Evolutionary conservation across 1,284 basidiomycete species (phyloP).

Genomic region (Cutaneotrichosporon sp.): DNA sequence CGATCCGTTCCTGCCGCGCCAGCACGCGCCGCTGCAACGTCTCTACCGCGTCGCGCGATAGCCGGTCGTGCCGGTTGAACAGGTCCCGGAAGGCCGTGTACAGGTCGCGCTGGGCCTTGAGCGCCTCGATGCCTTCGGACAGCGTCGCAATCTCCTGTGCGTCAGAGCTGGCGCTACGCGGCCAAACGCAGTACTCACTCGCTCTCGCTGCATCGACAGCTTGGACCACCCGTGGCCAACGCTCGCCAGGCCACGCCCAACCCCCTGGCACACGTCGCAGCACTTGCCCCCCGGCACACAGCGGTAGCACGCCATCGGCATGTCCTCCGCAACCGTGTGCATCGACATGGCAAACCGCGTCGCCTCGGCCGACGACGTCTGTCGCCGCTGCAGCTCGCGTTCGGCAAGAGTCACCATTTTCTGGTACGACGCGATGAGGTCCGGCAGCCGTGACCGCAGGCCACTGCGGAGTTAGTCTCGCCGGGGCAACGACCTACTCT

Average conservation of each 20-base stretch:
- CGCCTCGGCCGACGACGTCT: conserved; percentile 78
- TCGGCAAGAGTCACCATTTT: conserved; percentile 79
- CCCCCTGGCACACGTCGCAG: conserved; percentile 73
- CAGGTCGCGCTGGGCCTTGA: conserved; percentile 74
- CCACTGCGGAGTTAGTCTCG: conserved; percentile 49
- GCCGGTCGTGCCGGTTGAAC: conserved; percentile 71
- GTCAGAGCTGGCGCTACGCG: neutral
- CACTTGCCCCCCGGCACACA: conserved; percentile 50
- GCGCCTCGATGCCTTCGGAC: conserved; percentile 27
- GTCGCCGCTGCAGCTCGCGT: conserved; percentile 74
- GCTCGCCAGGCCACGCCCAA: conserved; percentile 64
- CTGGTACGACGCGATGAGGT: conserved; percentile 75
- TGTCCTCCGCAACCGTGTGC: conserved; percentile 63
- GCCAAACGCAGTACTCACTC: conserved; percentile 55
- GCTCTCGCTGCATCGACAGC: conserved; percentile 70
- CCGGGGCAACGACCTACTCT: conserved; percentile 52
- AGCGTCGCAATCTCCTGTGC: conserved; percentile 3
- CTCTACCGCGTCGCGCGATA: conserved; percentile 79
- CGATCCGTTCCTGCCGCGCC: conserved; percentile 64
- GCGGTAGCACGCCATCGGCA: conserved; percentile 45
- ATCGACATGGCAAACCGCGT: conserved; percentile 73
- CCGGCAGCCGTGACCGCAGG: conserved; percentile 63
- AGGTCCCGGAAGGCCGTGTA: conserved; percentile 79
- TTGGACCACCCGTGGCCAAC: conserved; percentile 66
- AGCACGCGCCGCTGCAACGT: conserved; percentile 78